phyloP scores from a whole-genome alignment of 129 eudicot species.

The Escallonia rubra region DNA sequence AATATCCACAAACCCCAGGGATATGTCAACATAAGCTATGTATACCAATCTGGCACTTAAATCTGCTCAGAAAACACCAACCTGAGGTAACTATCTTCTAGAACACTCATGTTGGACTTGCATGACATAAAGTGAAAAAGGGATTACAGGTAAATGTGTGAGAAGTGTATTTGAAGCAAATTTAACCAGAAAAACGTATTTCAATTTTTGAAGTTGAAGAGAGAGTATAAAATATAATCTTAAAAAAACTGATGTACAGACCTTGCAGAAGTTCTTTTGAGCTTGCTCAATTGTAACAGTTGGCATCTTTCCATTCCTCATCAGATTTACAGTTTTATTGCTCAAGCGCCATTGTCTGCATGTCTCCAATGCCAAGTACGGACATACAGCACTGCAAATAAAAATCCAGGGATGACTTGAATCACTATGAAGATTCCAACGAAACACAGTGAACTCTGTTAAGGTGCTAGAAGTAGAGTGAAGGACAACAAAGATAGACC shows the following conservation, averaged over 20 bases:
- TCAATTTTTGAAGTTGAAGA: background rate
- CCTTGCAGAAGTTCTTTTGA: constrained; percentile 97
- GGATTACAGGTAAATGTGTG: background rate
- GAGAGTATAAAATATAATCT: background rate
- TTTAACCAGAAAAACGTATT: background rate
- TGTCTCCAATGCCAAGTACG: constrained; percentile 96
- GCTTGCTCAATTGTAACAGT: constrained; percentile 98
- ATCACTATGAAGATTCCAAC: background rate
- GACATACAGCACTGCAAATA: constrained; percentile 84
- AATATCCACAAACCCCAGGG: too few relatives aligned
- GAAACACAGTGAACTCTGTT: background rate
- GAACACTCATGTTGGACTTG: background rate
- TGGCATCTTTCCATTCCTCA: constrained; percentile 98
- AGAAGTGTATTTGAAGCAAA: background rate
- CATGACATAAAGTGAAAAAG: background rate
- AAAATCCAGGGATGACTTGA: background rate
- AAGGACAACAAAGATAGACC: background rate
- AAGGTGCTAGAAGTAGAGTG: background rate
- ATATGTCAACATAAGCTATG: too few relatives aligned
- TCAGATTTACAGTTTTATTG: constrained; percentile 86
- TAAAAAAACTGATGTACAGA: constrained; percentile 18
- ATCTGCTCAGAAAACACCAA: background rate
- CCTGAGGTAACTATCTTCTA: background rate
- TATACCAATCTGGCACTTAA: too few relatives aligned
- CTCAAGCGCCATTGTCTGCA: constrained; percentile 99